A percentile compares a stretch with the other conserved stretches of the same genome.
These are phyloP conservation scores for Lodderomyces orthopsilosis DNA, from an alignment of 1,139 yeast species.

Conservation along the genomic window DNA sequence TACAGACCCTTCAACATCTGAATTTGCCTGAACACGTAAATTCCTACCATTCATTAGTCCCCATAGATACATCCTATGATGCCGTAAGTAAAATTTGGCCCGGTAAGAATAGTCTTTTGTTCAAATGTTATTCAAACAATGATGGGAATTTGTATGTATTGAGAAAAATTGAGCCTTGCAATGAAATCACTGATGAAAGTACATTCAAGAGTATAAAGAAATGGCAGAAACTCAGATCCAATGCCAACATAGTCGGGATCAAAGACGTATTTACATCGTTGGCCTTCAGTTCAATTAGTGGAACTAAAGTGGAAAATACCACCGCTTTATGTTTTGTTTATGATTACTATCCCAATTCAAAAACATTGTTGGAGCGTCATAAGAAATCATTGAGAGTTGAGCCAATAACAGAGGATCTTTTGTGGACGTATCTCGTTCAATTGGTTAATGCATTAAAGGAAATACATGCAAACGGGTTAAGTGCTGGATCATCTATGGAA, in stretches of 20 bases:
- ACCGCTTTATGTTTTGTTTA: slow-evolving; percentile 31
- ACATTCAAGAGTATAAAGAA: slow-evolving; percentile 38
- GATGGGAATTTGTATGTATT: slow-evolving; percentile 80
- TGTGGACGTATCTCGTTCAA: slow-evolving; percentile 80
- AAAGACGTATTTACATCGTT: slow-evolving; percentile 85
- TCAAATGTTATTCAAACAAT: slow-evolving; percentile 73
- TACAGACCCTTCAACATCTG: slow-evolving; percentile 62
- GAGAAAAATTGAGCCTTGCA: slow-evolving; percentile 62
- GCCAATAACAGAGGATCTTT: slow-evolving; percentile 56
- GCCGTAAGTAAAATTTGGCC: slow-evolving; percentile 47
- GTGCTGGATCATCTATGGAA: slow-evolving; percentile 59
- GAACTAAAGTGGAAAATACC: slow-evolving; percentile 39
- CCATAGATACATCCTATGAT: slow-evolving; percentile 66
- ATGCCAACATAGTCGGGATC: slow-evolving; percentile 63
- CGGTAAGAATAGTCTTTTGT: slow-evolving; percentile 62
- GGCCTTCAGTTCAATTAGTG: slow-evolving; percentile 62
- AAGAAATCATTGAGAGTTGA: slow-evolving; percentile 37
- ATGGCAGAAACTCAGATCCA: slow-evolving; percentile 42
- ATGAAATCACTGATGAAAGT: slow-evolving; percentile 54
- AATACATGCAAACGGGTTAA: slow-evolving; percentile 61
- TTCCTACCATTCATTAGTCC: slow-evolving; percentile 81
- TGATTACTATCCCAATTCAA: slow-evolving; percentile 43
- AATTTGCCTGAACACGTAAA: slow-evolving; percentile 75
- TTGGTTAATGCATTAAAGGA: slow-evolving; percentile 62
- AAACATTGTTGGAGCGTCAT: slow-evolving; percentile 34